Evolutionary conservation across 192 early-diverging fungal genomes (phyloP).

Genomic region (Coemansia pectinata): DNA sequence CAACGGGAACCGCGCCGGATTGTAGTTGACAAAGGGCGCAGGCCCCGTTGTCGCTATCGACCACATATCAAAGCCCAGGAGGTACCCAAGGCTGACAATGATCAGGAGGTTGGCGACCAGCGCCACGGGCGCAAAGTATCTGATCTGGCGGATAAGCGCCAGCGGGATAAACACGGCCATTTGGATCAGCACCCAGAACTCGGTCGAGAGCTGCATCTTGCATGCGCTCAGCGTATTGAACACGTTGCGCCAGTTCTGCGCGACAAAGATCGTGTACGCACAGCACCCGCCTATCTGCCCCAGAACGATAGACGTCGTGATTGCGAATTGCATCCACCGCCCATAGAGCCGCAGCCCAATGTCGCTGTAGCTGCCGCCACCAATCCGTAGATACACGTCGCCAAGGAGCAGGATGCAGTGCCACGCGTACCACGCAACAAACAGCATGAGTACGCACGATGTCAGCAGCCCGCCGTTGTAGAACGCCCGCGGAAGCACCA

Average conservation of each 20-base stretch:
- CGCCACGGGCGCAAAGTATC: conserved; percentile 83
- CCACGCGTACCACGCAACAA: conserved; percentile 64
- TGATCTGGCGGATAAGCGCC: conserved; percentile 90
- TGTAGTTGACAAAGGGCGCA: conserved; percentile 72
- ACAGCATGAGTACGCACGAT: conserved; percentile 57
- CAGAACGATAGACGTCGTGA: conserved; percentile 68
- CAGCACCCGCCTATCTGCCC: conserved; percentile 87
- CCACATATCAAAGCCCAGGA: conserved; percentile 80
- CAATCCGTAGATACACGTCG: conserved; percentile 60
- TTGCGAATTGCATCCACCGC: conserved; percentile 63
- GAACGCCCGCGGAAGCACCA: conserved; percentile 78
- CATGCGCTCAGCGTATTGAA: conserved; percentile 71
- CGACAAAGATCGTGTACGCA: conserved; percentile 89
- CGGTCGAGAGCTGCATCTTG: conserved; percentile 61
- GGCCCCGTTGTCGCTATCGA: conserved; percentile 55
- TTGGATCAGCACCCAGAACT: conserved; percentile 81
- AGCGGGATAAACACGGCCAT: conserved; percentile 77
- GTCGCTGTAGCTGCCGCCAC: conserved; percentile 69
- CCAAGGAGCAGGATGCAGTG: conserved; percentile 68
- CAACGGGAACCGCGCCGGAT: conserved; percentile 75
- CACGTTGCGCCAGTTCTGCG: conserved; percentile 77
- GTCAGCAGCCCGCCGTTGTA: conserved; percentile 76
- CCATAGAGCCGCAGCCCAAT: conserved; percentile 69
- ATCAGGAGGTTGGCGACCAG: conserved; percentile 94
- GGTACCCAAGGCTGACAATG: conserved; percentile 79